These are phyloP conservation scores for Lonicera japonica DNA, from an alignment of 129 eudicot species.

Conservation along the genomic window DNA sequence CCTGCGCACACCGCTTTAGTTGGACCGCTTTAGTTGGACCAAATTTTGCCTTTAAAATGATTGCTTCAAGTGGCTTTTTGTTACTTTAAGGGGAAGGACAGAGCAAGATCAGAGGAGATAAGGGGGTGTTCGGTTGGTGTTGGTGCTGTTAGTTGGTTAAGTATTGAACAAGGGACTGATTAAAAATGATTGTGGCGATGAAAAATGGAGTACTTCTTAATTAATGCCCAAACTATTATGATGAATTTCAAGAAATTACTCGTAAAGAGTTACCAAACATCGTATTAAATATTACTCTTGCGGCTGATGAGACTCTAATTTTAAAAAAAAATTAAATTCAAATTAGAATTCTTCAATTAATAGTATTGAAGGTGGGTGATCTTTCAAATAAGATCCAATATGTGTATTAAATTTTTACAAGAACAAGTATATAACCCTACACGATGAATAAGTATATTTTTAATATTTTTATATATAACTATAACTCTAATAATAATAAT, in stretches of 20 bases:
- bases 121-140: slow-evolving; percentile 45
- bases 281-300: too few species aligned
- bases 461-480: too few species aligned
- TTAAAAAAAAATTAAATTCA: too few species aligned
- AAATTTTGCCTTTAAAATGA: slow-evolving; percentile 31
- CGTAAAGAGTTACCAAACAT: not conserved
- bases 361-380: too few species aligned
- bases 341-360: too few species aligned
- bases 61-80: slow-evolving; percentile 23
- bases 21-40: slow-evolving; percentile 14
- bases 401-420: too few species aligned
- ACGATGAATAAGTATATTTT: too few species aligned
- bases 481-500: too few species aligned
- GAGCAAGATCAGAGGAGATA: slow-evolving; percentile 22
- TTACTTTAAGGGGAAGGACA: slow-evolving; percentile 51
- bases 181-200: slow-evolving; percentile 14
- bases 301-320: too few species aligned
- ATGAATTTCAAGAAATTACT: not conserved
- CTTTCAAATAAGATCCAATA: too few species aligned
- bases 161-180: slow-evolving; percentile 23
- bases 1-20: slow-evolving; percentile 8
- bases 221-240: slow-evolving; percentile 7
- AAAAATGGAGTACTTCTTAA: slow-evolving; percentile 4
- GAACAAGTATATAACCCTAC: too few species aligned
- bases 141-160: slow-evolving; percentile 33